Evolutionary conservation across 1,139 yeast genomes (phyloP).

Genomic region (Sporopachydermia cereana): DNA sequence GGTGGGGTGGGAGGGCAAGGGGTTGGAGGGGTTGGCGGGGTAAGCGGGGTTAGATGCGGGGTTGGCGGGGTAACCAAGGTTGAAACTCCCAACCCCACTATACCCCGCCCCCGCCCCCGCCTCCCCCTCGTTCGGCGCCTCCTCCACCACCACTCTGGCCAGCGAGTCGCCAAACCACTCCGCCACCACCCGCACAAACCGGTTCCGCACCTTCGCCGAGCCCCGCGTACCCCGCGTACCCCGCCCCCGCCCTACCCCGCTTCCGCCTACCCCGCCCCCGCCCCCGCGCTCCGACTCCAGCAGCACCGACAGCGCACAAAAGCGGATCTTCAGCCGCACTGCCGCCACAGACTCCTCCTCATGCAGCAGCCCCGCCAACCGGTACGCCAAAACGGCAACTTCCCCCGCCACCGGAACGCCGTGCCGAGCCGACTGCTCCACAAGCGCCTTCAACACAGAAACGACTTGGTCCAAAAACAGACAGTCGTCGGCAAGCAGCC

Average conservation of each 20-base stretch:
- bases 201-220: constrained; percentile 47
- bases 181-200: constrained; percentile 44
- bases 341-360: constrained; percentile 28
- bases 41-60: constrained; percentile 23
- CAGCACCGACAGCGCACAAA: constrained; percentile 42
- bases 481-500: constrained; percentile 20
- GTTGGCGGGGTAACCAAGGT: constrained; percentile 21
- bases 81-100: constrained; percentile 15
- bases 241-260: too few relatives aligned
- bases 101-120: constrained; percentile 17
- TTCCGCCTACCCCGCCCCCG: too few relatives aligned
- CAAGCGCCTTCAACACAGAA: constrained; percentile 28
- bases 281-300: constrained; percentile 32
- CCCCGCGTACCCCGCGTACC: constrained; percentile 31
- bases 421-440: constrained; percentile 28
- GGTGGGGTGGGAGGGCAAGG: constrained; percentile 21
- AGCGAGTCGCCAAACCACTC: constrained; percentile 61
- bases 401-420: constrained; percentile 31
- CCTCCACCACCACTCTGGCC: constrained; percentile 21
- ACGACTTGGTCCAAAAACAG: constrained; percentile 31
- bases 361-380: constrained; percentile 27
- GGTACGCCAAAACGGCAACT: constrained; percentile 26
- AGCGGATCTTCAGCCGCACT: constrained; percentile 42
- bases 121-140: constrained; percentile 17
- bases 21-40: too few relatives aligned